A percentile compares a stretch with the other conserved stretches of the same genome.
Conservation (phyloP, 768 basidiomycete species). For the Boletus pseudo-olivaceus region DNA sequence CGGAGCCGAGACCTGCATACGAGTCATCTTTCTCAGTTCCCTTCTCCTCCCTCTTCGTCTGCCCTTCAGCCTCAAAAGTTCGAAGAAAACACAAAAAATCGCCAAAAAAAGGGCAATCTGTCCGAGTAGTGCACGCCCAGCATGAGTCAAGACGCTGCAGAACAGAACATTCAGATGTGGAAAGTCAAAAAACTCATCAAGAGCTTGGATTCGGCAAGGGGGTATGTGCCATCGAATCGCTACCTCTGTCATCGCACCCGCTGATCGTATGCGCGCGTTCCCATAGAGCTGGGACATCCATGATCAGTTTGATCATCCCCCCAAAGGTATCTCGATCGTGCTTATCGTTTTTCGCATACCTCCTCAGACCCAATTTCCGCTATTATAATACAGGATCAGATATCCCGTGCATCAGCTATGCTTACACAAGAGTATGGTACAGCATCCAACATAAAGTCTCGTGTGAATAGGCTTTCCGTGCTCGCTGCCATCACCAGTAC, state of each 20-base stretch:
- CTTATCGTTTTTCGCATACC: slow-evolving; percentile 3
- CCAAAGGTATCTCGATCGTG: slow-evolving; percentile 62
- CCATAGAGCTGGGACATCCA: slow-evolving; percentile 87
- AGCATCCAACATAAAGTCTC: slow-evolving; percentile 99
- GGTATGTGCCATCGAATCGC: slow-evolving; percentile 21
- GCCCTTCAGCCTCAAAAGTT: slow-evolving; percentile 19
- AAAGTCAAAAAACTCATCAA: slow-evolving; percentile 99
- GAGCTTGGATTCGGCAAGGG: slow-evolving; percentile 84
- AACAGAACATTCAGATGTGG: slow-evolving; percentile 98
- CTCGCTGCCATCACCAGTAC: slow-evolving; percentile 98
- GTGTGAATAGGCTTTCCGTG: slow-evolving; percentile 96
- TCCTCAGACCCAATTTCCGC: neutral
- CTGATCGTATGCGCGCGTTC: slow-evolving; percentile 23
- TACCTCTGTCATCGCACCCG: neutral
- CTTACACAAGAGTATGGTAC: slow-evolving; percentile 98
- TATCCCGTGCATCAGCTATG: slow-evolving; percentile 92
- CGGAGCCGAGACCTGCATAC: slow-evolving; percentile 2
- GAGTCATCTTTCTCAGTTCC: neutral
- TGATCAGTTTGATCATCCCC: slow-evolving; percentile 97
- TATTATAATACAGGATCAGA: slow-evolving; percentile 68
- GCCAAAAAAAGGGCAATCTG: slow-evolving; percentile 9
- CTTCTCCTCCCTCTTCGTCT: slow-evolving; percentile 18
- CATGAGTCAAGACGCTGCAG: slow-evolving; percentile 82
- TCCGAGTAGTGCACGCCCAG: slow-evolving; percentile 35
- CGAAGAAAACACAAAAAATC: slow-evolving; percentile 6